Evolutionary conservation across 2,329 filamentous ascomycete species (phyloP).

Genomic region (Aspergillus neoniger): DNA sequence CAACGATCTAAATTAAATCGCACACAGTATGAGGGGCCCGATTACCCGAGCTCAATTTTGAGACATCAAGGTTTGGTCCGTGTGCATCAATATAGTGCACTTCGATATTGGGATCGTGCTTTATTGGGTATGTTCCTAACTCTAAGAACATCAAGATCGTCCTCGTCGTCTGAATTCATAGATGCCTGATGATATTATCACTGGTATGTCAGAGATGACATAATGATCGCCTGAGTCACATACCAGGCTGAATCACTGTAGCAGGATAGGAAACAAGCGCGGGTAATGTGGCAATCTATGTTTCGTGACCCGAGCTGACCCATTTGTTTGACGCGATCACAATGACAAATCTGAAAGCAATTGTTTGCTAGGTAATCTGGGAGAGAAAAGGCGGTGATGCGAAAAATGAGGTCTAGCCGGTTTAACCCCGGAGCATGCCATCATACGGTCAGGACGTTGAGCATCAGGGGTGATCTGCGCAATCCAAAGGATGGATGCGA

Average conservation of each 20-base stretch:
- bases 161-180: neutral
- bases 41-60: constrained; percentile 8
- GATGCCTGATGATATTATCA: neutral
- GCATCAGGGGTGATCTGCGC: constrained; percentile 13
- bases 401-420: neutral
- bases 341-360: neutral
- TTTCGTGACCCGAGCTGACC: neutral
- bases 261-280: neutral
- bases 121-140: neutral
- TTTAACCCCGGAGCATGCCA: neutral
- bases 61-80: constrained; percentile 9
- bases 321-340: neutral
- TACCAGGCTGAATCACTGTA: neutral
- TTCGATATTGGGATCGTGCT: neutral
- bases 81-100: constrained; percentile 2
- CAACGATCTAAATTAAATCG: constrained; percentile 3
- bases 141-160: neutral
- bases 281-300: neutral
- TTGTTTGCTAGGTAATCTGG: neutral
- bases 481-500: constrained; percentile 9
- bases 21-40: neutral
- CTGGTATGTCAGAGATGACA: constrained; percentile 1
- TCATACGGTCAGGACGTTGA: constrained; percentile 8
- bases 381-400: neutral
- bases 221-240: neutral